Evolutionary conservation across 371 early-diverging fungal genomes (phyloP).

Genomic region (Mucor velutinosus): DNA sequence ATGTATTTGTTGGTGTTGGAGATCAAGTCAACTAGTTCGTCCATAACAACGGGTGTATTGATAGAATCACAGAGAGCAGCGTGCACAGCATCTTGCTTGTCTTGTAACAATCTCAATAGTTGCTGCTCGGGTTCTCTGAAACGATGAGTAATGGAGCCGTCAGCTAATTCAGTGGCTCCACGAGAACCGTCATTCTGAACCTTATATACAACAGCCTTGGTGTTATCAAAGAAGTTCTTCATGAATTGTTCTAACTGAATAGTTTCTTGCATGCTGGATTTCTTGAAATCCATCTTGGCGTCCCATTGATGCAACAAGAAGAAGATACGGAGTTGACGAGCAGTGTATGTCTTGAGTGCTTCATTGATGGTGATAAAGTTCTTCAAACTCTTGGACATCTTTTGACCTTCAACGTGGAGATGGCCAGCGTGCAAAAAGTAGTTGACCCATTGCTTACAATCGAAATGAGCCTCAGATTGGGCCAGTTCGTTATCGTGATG

Average conservation of each 20-base stretch:
- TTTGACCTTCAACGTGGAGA: conserved; percentile 97
- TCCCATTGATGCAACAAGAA: conserved; percentile 96
- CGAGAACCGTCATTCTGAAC: conserved; percentile 46
- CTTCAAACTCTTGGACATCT: conserved; percentile 99
- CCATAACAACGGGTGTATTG: conserved; percentile 88
- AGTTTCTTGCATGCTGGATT: conserved; percentile 84
- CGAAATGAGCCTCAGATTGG: conserved; percentile 95
- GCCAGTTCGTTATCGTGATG: conserved; percentile 99
- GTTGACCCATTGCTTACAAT: conserved; percentile 96
- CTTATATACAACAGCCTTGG: conserved; percentile 76
- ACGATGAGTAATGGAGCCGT: conserved; percentile 62
- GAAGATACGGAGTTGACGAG: conserved; percentile 92
- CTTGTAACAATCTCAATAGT: conserved; percentile 54
- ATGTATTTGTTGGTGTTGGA: conserved; percentile 83
- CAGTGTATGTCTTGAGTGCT: conserved; percentile 81
- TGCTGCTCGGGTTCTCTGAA: conserved; percentile 72
- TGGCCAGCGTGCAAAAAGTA: conserved; percentile 99
- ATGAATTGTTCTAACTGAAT: conserved; percentile 78
- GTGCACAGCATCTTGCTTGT: conserved; percentile 75
- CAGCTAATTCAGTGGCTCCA: conserved; percentile 35
- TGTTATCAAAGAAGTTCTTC: conserved; percentile 89
- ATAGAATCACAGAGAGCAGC: conserved; percentile 93
- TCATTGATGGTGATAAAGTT: conserved; percentile 98
- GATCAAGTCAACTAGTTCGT: conserved; percentile 81
- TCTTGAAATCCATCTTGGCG: conserved; percentile 88